These are phyloP conservation scores for Mycena venus DNA, from an alignment of 768 basidiomycete species.

Conservation along the genomic window DNA sequence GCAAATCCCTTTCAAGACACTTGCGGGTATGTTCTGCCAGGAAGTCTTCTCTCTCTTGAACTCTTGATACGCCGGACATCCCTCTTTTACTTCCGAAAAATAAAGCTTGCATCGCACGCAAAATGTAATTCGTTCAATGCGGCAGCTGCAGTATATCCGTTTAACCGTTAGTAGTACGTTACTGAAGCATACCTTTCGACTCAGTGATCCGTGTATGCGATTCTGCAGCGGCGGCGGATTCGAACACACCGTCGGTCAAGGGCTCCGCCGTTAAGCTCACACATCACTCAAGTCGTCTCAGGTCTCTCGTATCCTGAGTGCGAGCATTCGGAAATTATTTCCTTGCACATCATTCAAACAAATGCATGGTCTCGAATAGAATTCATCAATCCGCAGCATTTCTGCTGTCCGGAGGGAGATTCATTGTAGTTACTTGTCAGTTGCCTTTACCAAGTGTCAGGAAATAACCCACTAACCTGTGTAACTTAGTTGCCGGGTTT, in stretches of 20 bases:
- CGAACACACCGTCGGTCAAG: neutral
- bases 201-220: no score
- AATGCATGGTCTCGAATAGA: neutral
- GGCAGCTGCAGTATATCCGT: no score
- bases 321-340: neutral
- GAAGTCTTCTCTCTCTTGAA: no score
- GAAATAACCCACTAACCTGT: neutral
- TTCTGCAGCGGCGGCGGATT: neutral
- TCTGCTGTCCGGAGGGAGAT: neutral
- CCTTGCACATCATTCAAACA: neutral
- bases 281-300: neutral
- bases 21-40: neutral
- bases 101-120: no score
- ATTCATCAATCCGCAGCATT: neutral
- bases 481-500: neutral
- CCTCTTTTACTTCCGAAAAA: no score
- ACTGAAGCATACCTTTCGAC: no score
- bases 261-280: neutral
- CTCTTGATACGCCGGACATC: no score
- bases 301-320: neutral
- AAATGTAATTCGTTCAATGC: no score
- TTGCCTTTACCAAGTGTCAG: neutral
- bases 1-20: neutral
- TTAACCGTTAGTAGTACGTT: no score
- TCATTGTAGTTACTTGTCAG: neutral